Percentiles rank a stretch among this genome's conserved stretches.
Evolutionary conservation across 2,329 filamentous ascomycete genomes (phyloP).

Genomic region (Pseudogymnoascus sp.): DNA sequence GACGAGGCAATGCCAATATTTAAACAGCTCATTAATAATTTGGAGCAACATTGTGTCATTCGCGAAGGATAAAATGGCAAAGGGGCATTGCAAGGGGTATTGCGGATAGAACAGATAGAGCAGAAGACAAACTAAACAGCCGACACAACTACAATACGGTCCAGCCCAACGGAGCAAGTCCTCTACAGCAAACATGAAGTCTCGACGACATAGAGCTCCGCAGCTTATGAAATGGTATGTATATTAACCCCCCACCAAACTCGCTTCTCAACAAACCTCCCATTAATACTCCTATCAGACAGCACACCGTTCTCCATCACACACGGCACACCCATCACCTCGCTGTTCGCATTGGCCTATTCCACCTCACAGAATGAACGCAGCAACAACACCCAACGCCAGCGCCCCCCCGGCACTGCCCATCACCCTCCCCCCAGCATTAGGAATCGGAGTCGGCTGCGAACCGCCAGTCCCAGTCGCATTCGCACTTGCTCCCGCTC

Average conservation of each 20-base stretch:
- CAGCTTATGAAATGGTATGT: background rate
- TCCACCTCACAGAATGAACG: background rate
- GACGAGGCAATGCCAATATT: slow-evolving; percentile 4
- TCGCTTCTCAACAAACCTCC: background rate
- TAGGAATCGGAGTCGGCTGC: background rate
- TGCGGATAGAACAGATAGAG: background rate
- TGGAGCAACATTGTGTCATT: background rate
- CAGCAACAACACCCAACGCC: background rate
- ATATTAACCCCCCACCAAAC: background rate
- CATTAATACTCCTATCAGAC: background rate
- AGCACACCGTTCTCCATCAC: background rate
- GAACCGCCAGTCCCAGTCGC: background rate
- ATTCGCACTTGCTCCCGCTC: background rate
- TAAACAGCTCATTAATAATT: too few species aligned
- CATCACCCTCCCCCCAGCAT: background rate
- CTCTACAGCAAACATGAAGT: background rate
- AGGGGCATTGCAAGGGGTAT: background rate
- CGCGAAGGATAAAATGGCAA: background rate
- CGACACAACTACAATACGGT: too few species aligned
- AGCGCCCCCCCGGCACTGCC: background rate
- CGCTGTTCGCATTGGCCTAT: background rate
- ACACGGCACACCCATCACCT: background rate
- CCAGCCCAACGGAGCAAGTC: too few species aligned
- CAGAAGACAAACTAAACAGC: background rate
- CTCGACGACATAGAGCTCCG: background rate